A percentile compares a stretch with the other conserved stretches of the same genome.
phyloP scores from a whole-genome alignment of 441 rosid species.

The Pelargonium australe region DNA sequence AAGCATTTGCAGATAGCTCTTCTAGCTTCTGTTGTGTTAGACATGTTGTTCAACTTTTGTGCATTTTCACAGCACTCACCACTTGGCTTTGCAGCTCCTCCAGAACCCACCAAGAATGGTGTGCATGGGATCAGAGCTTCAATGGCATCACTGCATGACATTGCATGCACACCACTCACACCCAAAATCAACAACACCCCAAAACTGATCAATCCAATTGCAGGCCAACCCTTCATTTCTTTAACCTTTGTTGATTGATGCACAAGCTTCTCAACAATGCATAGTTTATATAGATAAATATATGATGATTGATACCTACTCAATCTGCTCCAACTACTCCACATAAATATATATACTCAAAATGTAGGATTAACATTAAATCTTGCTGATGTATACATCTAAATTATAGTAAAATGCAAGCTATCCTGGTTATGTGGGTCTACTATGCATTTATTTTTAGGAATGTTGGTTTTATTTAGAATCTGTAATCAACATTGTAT shows the following conservation, averaged over 20 bases:
- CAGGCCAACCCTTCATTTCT: constrained; percentile 2
- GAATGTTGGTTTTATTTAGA: background rate
- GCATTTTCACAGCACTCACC: background rate
- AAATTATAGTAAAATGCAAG: background rate
- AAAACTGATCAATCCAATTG: background rate
- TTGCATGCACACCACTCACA: background rate
- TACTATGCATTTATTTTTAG: background rate
- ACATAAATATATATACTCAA: background rate
- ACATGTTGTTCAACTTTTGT: background rate
- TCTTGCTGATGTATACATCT: background rate
- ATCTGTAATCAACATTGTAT: background rate
- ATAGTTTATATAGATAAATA: background rate
- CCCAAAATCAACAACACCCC: constrained; percentile 1
- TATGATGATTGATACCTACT: background rate
- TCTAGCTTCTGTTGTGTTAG: background rate
- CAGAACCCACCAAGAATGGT: background rate
- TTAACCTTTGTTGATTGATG: background rate
- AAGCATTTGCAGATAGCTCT: background rate
- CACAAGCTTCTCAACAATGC: background rate
- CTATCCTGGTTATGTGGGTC: background rate
- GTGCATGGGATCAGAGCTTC: constrained; percentile 4
- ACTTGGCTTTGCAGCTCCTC: constrained; percentile 3
- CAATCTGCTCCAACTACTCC: constrained; percentile 7
- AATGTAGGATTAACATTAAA: background rate
- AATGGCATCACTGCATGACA: constrained; percentile 6